Evolutionary conservation across 1,284 basidiomycete species (phyloP).

Genomic region (Salmacisia buchloeana): DNA sequence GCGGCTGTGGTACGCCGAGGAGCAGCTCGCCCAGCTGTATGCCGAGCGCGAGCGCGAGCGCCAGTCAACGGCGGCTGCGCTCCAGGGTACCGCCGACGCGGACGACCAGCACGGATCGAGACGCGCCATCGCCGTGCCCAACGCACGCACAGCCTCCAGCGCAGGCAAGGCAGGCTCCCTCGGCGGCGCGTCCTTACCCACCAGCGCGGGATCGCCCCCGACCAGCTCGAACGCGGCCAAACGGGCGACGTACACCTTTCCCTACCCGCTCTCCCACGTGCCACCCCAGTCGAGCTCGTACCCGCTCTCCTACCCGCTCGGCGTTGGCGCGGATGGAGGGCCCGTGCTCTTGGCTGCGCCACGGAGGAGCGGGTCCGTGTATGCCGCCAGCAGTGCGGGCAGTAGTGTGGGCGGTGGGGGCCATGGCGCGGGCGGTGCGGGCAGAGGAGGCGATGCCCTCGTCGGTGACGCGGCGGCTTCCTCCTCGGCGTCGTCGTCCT

Average conservation of each 20-base stretch:
- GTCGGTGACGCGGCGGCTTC: neutral
- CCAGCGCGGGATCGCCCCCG: too few relatives aligned
- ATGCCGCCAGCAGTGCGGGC: slow-evolving; percentile 12
- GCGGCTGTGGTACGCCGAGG: slow-evolving; percentile 39
- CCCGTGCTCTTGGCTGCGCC: slow-evolving; percentile 39
- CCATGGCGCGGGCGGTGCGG: neutral
- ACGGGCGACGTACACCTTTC: slow-evolving; percentile 14
- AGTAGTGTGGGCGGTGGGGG: neutral
- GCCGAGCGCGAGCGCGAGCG: neutral
- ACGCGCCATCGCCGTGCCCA: neutral
- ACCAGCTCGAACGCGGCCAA: too few relatives aligned
- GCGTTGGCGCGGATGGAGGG: slow-evolving; percentile 38
- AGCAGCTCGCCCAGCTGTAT: slow-evolving; percentile 20
- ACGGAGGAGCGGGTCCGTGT: neutral
- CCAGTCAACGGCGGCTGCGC: neutral
- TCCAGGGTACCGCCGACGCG: neutral
- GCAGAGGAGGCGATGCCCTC: neutral
- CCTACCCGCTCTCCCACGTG: slow-evolving; percentile 44
- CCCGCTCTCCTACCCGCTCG: slow-evolving; percentile 48
- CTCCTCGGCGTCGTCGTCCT: neutral
- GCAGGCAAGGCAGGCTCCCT: neutral
- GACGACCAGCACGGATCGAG: neutral
- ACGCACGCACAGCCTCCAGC: neutral
- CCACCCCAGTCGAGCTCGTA: slow-evolving; percentile 41
- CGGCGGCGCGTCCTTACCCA: too few relatives aligned